phyloP scores from a whole-genome alignment of 2,329 filamentous ascomycete species.

The Mollisia scopiformis region DNA sequence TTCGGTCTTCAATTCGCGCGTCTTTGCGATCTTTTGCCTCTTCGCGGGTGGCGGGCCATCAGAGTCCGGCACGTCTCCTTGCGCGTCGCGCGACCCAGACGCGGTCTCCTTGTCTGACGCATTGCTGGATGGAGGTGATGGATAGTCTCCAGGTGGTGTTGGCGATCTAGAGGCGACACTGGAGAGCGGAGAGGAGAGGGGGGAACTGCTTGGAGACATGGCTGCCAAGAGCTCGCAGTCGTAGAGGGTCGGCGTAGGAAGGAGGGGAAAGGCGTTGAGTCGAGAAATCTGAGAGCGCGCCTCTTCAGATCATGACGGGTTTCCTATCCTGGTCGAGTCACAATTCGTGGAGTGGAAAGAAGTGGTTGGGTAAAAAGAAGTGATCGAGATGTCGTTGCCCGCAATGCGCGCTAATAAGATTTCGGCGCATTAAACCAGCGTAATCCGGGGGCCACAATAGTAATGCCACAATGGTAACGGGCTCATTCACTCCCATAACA shows the following conservation, averaged over 20 bases:
- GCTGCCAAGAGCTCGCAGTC: not conserved
- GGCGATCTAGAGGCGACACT: constrained; percentile 39
- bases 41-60: constrained; percentile 74
- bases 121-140: constrained; percentile 34
- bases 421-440: too few relatives aligned
- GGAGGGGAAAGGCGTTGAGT: constrained; percentile 6
- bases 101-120: constrained; percentile 27
- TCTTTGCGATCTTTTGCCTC: constrained; percentile 68
- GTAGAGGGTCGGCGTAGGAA: constrained; percentile 3
- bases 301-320: constrained; percentile 15
- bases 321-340: constrained; percentile 8
- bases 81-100: constrained; percentile 25
- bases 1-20: constrained; percentile 76
- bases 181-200: constrained; percentile 39
- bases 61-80: constrained; percentile 23
- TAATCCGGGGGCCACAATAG: too few relatives aligned
- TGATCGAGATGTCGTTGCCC: not conserved
- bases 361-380: constrained; percentile 8
- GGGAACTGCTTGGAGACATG: constrained; percentile 23
- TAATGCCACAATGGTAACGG: not conserved
- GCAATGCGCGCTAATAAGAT: not conserved
- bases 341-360: not conserved
- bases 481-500: not conserved
- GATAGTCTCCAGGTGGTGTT: constrained; percentile 27
- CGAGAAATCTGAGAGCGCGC: not conserved